Evolutionary conservation across 2,329 filamentous ascomycete species (phyloP).

Genomic region (Paracoccidioides lutzii): DNA sequence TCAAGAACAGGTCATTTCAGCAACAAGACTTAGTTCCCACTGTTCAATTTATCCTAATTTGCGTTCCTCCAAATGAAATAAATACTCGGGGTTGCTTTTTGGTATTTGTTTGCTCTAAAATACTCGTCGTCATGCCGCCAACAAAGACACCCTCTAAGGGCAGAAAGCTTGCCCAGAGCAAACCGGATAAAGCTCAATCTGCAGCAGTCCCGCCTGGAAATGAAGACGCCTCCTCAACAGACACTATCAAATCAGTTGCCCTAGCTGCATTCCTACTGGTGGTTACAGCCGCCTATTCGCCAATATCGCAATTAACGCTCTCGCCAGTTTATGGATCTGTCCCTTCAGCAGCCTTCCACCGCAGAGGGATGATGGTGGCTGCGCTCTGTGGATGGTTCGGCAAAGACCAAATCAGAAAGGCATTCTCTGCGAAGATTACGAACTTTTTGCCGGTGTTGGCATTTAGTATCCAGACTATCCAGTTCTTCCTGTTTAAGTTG

Average conservation of each 20-base stretch:
- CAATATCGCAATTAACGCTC: constrained; percentile 50
- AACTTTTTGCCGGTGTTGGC: constrained; percentile 59
- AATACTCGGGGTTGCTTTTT: background rate
- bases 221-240: constrained; percentile 15
- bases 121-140: background rate
- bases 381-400: constrained; percentile 60
- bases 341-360: constrained; percentile 60
- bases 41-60: background rate
- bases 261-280: constrained; percentile 24
- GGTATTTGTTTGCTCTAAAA: background rate
- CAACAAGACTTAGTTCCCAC: background rate
- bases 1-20: background rate
- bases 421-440: constrained; percentile 35
- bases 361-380: constrained; percentile 50
- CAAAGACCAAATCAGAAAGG: constrained; percentile 42
- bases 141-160: background rate
- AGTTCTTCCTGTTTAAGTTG: constrained; percentile 56
- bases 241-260: constrained; percentile 16
- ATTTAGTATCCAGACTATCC: constrained; percentile 58
- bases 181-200: background rate
- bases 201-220: constrained; percentile 9
- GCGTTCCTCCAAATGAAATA: background rate
- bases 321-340: constrained; percentile 83
- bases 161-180: background rate
- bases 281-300: constrained; percentile 29